Evolutionary conservation across 1,139 yeast genomes (phyloP).

Genomic region (Keqinozyma sinolaborantium): DNA sequence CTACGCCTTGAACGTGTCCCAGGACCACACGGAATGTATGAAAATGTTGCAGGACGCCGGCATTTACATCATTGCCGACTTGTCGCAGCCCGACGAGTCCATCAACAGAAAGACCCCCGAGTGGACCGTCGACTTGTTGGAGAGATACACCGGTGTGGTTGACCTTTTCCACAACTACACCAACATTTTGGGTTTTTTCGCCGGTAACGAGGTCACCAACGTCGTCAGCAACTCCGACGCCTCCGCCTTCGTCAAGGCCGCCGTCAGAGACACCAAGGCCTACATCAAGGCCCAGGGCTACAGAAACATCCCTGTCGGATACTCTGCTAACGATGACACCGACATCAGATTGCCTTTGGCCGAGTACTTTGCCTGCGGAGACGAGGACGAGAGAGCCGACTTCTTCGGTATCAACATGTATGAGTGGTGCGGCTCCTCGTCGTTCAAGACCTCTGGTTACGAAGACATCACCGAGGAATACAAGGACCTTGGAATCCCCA

Average conservation of each 20-base stretch:
- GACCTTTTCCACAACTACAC: slow-evolving; percentile 82
- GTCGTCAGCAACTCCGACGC: slow-evolving; percentile 47
- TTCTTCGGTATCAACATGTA: slow-evolving; percentile 91
- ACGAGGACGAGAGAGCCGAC: slow-evolving; percentile 67
- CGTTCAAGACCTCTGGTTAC: slow-evolving; percentile 71
- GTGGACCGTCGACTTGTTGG: slow-evolving; percentile 65
- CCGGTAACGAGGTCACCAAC: slow-evolving; percentile 86
- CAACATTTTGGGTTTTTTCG: slow-evolving; percentile 84
- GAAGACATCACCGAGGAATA: slow-evolving; percentile 56
- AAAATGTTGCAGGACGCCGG: slow-evolving; percentile 82
- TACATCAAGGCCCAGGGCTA: slow-evolving; percentile 67
- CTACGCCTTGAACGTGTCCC: slow-evolving; percentile 68
- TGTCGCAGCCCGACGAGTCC: slow-evolving; percentile 76
- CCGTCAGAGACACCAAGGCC: slow-evolving; percentile 84
- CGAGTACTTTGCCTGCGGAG: slow-evolving; percentile 77
- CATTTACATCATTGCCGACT: slow-evolving; percentile 82
- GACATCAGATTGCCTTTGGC: slow-evolving; percentile 72
- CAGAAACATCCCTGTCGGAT: slow-evolving; percentile 85
- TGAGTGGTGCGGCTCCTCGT: slow-evolving; percentile 83
- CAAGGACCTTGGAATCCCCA: slow-evolving; percentile 66
- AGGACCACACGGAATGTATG: slow-evolving; percentile 88
- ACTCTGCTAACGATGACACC: slow-evolving; percentile 85
- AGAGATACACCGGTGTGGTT: slow-evolving; percentile 75
- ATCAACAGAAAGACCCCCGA: slow-evolving; percentile 73
- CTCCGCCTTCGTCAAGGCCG: slow-evolving; percentile 87